Evolutionary conservation across 139 green algal species (phyloP).

Genomic region (Edaphochlamys debaryana): DNA sequence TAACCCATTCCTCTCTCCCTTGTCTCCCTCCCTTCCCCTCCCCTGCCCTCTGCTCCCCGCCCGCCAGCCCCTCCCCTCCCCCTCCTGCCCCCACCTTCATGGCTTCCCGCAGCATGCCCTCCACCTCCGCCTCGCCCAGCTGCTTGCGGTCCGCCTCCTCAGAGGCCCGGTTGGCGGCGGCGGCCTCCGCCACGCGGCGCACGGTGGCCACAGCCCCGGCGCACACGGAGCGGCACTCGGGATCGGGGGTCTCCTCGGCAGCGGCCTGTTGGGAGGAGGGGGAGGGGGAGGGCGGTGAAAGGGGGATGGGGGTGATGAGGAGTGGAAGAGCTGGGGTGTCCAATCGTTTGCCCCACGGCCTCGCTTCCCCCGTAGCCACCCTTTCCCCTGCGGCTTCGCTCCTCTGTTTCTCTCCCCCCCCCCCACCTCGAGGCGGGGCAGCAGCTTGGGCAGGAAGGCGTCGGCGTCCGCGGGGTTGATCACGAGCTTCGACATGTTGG

Average conservation of each 20-base stretch:
- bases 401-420: too few relatives aligned
- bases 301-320: background rate
- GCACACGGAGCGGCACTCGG: constrained; percentile 39
- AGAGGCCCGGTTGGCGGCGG: constrained; percentile 5
- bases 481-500: constrained; percentile 97
- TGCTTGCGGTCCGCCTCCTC: constrained; percentile 14
- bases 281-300: background rate
- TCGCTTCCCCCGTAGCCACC: too few relatives aligned
- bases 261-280: constrained; percentile 10
- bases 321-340: too few relatives aligned
- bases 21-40: too few relatives aligned
- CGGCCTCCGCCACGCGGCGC: constrained; percentile 22
- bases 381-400: too few relatives aligned
- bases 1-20: too few relatives aligned
- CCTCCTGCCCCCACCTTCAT: background rate
- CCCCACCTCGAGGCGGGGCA: constrained; percentile 55
- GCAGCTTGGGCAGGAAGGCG: constrained; percentile 82
- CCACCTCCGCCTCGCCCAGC: constrained; percentile 24
- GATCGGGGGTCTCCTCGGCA: constrained; percentile 37
- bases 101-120: constrained; percentile 25
- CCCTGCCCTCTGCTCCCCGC: too few relatives aligned
- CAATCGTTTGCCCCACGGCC: too few relatives aligned
- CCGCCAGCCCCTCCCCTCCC: too few relatives aligned
- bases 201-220: constrained; percentile 23
- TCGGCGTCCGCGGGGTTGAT: constrained; percentile 82